Percentiles rank a stretch among this genome's conserved stretches.
phyloP scores from a whole-genome alignment of 805 yeast species.

The Yarrowia osloensis region DNA sequence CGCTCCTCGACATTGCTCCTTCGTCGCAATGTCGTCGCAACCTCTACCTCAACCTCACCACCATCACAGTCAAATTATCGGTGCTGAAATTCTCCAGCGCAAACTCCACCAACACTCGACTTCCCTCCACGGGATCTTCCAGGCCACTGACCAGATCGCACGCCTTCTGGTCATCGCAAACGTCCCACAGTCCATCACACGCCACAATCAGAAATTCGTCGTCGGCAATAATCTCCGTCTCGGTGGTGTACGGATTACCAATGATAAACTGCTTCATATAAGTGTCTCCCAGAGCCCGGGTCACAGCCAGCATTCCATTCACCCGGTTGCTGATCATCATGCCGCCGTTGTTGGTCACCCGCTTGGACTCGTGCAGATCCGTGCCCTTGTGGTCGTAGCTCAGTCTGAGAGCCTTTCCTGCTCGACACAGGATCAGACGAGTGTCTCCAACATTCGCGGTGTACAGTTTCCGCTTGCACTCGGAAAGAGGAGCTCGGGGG shows the following conservation, averaged over 20 bases:
- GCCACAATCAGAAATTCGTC: slow-evolving; percentile 87
- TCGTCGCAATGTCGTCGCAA: no score
- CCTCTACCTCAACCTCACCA: slow-evolving; percentile 62
- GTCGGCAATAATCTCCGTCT: slow-evolving; percentile 64
- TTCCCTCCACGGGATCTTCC: slow-evolving; percentile 63
- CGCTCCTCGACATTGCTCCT: no score
- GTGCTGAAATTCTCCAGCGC: slow-evolving; percentile 82
- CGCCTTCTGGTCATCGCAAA: slow-evolving; percentile 80
- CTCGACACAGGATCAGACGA: slow-evolving; percentile 73
- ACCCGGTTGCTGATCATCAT: slow-evolving; percentile 86
- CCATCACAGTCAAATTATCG: slow-evolving; percentile 93
- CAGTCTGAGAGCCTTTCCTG: slow-evolving; percentile 72
- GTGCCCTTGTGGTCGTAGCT: slow-evolving; percentile 94
- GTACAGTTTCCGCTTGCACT: slow-evolving; percentile 62
- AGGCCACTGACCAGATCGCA: slow-evolving; percentile 64
- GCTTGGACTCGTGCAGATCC: slow-evolving; percentile 70
- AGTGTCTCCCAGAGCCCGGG: slow-evolving; percentile 90
- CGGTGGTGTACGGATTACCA: slow-evolving; percentile 90
- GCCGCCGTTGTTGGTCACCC: slow-evolving; percentile 82
- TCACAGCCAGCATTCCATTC: slow-evolving; percentile 93
- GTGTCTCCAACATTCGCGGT: slow-evolving; percentile 97
- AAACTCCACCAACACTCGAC: slow-evolving; percentile 62
- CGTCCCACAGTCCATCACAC: slow-evolving; percentile 98
- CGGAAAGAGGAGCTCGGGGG: neutral
- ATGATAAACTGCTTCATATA: slow-evolving; percentile 87